Evolutionary conservation across 371 early-diverging fungal species (phyloP), one percentile per base, ranked within the genome.

Genomic region (Haplosporangium sp.): DNA sequence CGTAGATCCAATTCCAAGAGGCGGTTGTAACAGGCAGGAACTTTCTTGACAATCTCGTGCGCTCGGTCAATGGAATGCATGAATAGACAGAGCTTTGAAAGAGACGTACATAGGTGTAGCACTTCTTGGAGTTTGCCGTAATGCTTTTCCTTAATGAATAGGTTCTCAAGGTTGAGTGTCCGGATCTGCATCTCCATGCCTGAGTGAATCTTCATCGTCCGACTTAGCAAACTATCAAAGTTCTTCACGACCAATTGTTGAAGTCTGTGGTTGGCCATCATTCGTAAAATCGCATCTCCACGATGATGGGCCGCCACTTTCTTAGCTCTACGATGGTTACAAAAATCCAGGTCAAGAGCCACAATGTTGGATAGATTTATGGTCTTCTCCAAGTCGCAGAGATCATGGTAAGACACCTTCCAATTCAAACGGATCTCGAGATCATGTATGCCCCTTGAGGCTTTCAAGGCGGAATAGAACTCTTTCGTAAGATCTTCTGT

Each of bases 1-100:
- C 19, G 52, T 52, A 52, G 19, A 52, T 52, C 52, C 52, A 52
- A 52, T 20, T 52, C 52, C 52, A 52, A 52, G 52, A 52, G 52
- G 19, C 52, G 52, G 52, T 52, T 52, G 17, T 52, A 52, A 20
- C 52, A 52, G 7, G 4, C 20, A 2, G 52, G 52, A 5, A 52
- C 20, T 19, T 52, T 52, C 19, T 52, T 52, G 20, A 52, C 19
- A 17, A 17, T 9, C 19, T 17, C 52, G 19, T n/a, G 19, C 8
- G 52, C 20, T 19, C 19, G 4, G 52, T 52, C 52, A 20, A 52
- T 52, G 52, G 52, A 10, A 8, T 1, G 52, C 9, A 52, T 52
- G 52, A 52, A 17, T 17, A 52, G 17, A 6, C 19, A 52, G 20
- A 52, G 52, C 20, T 52, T 52, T 19, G 52, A 52, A 19, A 52